phyloP scores from a whole-genome alignment of 306 rosid species.

The Herpetospermum pedunculosum region DNA sequence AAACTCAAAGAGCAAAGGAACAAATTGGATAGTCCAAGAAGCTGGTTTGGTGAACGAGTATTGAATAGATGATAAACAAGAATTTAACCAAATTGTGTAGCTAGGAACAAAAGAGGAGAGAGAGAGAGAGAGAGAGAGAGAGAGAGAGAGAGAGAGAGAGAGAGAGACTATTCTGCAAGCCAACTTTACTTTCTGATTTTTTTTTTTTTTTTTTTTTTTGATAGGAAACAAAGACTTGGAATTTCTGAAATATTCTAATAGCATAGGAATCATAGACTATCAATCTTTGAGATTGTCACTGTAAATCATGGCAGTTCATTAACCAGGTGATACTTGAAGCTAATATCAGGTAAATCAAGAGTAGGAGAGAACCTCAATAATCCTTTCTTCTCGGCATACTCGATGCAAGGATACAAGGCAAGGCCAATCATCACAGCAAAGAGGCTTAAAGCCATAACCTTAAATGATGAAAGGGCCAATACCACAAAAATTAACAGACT shows the following conservation, averaged over 20 bases:
- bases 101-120: neutral
- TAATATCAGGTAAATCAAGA: neutral
- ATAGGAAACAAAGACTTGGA: no score
- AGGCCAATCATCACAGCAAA: slow-evolving; percentile 34
- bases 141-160: no score
- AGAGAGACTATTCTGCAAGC: neutral
- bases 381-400: slow-evolving; percentile 31
- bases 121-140: neutral
- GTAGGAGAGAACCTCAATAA: slow-evolving; percentile 27
- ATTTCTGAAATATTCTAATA: neutral
- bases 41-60: neutral
- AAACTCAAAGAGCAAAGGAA: neutral
- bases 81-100: neutral
- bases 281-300: neutral
- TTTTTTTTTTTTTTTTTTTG: no score
- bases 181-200: neutral
- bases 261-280: neutral
- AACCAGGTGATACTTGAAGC: neutral
- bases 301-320: slow-evolving; percentile 3
- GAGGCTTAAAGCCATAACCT: slow-evolving; percentile 37
- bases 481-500: slow-evolving; percentile 40
- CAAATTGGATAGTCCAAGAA: neutral
- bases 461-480: slow-evolving; percentile 30
- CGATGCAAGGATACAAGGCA: slow-evolving; percentile 34
- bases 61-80: neutral